Conservation (phyloP, 2,329 filamentous ascomycete genomes). For the Cryphonectria carpinicola region DNA sequence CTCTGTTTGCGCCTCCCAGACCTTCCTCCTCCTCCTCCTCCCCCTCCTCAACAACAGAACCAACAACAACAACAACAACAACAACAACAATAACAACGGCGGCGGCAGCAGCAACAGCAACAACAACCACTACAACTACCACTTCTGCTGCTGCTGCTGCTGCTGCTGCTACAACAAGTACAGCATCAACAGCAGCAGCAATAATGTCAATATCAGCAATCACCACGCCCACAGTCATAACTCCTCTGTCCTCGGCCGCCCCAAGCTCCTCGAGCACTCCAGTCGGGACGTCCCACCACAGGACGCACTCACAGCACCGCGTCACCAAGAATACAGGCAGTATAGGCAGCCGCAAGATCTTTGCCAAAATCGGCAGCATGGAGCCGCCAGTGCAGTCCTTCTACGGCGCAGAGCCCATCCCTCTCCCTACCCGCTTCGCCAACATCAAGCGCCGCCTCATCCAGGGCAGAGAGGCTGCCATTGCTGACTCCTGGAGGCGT, state of each 20-base stretch:
- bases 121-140: too few relatives aligned
- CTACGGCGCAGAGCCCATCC: slow-evolving; percentile 60
- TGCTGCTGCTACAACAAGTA: too few relatives aligned
- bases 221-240: not conserved
- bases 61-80: too few relatives aligned
- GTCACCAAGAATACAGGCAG: slow-evolving; percentile 25
- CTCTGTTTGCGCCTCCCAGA: slow-evolving; percentile 10
- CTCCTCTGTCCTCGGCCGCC: slow-evolving; percentile 12
- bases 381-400: slow-evolving; percentile 59
- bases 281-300: slow-evolving; percentile 23
- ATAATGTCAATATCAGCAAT: not conserved
- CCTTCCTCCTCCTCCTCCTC: not conserved
- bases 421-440: slow-evolving; percentile 62
- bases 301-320: slow-evolving; percentile 27
- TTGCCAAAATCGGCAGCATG: slow-evolving; percentile 41
- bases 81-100: not conserved
- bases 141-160: too few relatives aligned
- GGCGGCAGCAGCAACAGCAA: not conserved
- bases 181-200: not conserved
- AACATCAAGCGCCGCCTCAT: slow-evolving; percentile 60
- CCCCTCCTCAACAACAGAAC: not conserved
- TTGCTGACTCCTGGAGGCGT: slow-evolving; percentile 59
- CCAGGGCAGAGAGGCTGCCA: slow-evolving; percentile 56
- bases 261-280: slow-evolving; percentile 13
- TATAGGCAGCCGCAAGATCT: slow-evolving; percentile 30